These are phyloP conservation scores for Elsinoe fawcettii DNA, from an alignment of 2,329 filamentous ascomycete genomes.

Conservation along the genomic window DNA sequence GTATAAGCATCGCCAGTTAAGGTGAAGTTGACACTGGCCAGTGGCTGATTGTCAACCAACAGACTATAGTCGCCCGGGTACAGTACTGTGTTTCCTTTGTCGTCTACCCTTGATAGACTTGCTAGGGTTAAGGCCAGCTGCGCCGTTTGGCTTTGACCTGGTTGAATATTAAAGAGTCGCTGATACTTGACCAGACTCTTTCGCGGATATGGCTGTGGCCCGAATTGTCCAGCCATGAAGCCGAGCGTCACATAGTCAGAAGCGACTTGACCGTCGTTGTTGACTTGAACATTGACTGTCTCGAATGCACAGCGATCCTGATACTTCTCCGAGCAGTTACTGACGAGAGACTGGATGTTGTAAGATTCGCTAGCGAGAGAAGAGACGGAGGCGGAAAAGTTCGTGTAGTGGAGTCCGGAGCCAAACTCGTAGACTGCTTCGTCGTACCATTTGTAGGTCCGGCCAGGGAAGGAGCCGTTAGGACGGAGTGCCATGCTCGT, in stretches of 20 bases:
- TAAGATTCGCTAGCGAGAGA: conserved; percentile 18
- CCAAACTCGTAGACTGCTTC: conserved; percentile 48
- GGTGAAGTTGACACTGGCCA: conserved; percentile 37
- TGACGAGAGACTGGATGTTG: conserved; percentile 33
- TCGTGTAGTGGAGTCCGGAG: conserved; percentile 52
- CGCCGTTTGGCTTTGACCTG: conserved; percentile 24
- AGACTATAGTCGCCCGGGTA: conserved; percentile 48
- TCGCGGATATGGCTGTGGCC: conserved; percentile 44
- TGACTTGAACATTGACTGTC: conserved; percentile 37
- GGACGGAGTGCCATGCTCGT: conserved; percentile 51
- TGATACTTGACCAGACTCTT: conserved; percentile 48
- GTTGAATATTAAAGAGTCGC: conserved; percentile 32
- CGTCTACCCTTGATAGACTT: conserved; percentile 43
- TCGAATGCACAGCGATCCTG: conserved; percentile 39
- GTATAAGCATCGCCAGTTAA: conserved; percentile 39
- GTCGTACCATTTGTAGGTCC: conserved; percentile 54
- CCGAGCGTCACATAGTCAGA: conserved; percentile 49
- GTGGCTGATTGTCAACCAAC: conserved; percentile 38
- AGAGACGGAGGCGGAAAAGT: conserved; percentile 33
- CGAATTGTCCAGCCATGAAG: conserved; percentile 43
- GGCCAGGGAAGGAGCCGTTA: conserved; percentile 39
- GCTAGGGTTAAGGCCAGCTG: conserved; percentile 42
- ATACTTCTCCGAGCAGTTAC: conserved; percentile 32
- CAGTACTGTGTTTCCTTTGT: conserved; percentile 44
- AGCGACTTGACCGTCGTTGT: conserved; percentile 39